Evolutionary conservation across 2,329 filamentous ascomycete species (phyloP).

Genomic region (Fragosphaeria purpurea): DNA sequence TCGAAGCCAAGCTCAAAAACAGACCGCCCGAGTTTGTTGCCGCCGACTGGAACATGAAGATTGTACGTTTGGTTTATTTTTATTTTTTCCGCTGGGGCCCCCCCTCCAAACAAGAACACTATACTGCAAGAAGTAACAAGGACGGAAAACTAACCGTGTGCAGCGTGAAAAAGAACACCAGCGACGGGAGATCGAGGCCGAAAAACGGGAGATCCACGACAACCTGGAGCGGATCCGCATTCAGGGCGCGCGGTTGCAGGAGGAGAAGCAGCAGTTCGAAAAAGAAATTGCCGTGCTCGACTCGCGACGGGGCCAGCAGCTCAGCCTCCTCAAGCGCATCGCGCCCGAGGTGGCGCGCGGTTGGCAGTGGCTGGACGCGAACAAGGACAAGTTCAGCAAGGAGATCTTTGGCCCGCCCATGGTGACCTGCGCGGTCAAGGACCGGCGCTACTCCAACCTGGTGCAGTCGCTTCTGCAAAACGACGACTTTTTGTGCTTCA

Average conservation of each 20-base stretch:
- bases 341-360: conserved; percentile 57
- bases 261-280: conserved; percentile 15
- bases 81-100: neutral
- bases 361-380: conserved; percentile 73
- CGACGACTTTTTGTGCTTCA: conserved; percentile 57
- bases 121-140: no score
- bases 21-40: conserved; percentile 58
- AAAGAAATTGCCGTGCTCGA: conserved; percentile 43
- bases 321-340: conserved; percentile 50
- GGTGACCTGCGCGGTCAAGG: conserved; percentile 68
- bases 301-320: conserved; percentile 65
- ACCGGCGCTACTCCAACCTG: conserved; percentile 52
- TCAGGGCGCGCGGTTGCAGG: neutral
- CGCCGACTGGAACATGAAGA: conserved; percentile 59
- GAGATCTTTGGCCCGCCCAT: conserved; percentile 74
- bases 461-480: conserved; percentile 40
- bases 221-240: conserved; percentile 11
- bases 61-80: conserved; percentile 40
- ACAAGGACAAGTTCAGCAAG: conserved; percentile 60
- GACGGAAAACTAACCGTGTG: no score
- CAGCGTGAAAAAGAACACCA: conserved; percentile 53
- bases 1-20: conserved; percentile 55
- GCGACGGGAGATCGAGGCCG: conserved; percentile 39
- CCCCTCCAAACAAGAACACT: no score
- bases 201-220: conserved; percentile 24